These are phyloP conservation scores for Fistulina hepatica DNA, from an alignment of 1,284 basidiomycete genomes.

Conservation along the genomic window DNA sequence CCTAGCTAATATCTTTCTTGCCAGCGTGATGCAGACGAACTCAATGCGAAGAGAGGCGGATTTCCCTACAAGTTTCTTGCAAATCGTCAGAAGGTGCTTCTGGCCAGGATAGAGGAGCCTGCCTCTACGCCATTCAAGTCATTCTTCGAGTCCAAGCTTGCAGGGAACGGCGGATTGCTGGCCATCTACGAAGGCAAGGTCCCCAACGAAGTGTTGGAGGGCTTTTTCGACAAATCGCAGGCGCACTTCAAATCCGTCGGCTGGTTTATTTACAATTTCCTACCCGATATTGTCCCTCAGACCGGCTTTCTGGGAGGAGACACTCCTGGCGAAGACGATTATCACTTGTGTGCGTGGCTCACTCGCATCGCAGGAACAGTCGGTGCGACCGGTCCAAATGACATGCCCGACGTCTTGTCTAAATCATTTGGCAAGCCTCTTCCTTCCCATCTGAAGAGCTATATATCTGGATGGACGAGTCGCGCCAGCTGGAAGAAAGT, in stretches of 20 bases:
- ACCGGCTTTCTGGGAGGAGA: conserved; percentile 39
- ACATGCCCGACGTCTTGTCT: conserved; percentile 29
- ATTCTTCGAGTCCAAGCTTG: conserved; percentile 43
- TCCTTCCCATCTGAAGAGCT: conserved; percentile 27
- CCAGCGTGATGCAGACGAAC: conserved; percentile 43
- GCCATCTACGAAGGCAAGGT: conserved; percentile 32
- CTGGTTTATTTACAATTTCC: conserved; percentile 29
- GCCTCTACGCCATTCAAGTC: conserved; percentile 36
- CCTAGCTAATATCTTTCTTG: neutral
- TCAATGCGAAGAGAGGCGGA: conserved; percentile 30
- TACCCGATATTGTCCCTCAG: conserved; percentile 22
- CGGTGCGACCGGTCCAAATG: conserved; percentile 26
- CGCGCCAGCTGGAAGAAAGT: conserved; percentile 46
- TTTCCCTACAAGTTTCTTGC: conserved; percentile 31
- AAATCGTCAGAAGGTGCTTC: conserved; percentile 37
- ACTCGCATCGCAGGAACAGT: conserved; percentile 31
- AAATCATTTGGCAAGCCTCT: conserved; percentile 30
- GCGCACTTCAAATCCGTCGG: conserved; percentile 31
- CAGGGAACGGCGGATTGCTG: conserved; percentile 35
- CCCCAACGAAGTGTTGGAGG: conserved; percentile 25
- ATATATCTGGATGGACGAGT: conserved; percentile 41
- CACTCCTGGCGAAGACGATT: conserved; percentile 41
- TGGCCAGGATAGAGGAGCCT: conserved; percentile 29
- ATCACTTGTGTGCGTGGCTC: conserved; percentile 43
- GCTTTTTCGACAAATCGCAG: conserved; percentile 31